Evolutionary conservation across 73 alveolate species (phyloP), one percentile per base, ranked within the genome.

Genomic region (Blepharisma japonicum): DNA sequence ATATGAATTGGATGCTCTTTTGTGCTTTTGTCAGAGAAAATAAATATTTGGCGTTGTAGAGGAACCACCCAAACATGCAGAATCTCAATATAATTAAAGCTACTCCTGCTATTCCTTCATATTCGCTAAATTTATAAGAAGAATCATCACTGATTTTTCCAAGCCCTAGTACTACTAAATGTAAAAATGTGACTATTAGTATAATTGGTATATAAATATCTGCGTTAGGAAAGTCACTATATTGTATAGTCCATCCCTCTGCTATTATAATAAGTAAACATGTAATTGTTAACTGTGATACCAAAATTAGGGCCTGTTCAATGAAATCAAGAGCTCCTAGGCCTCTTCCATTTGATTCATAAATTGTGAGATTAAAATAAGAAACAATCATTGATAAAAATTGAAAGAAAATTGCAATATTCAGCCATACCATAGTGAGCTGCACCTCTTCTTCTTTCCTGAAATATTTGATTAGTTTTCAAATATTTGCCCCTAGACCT

Each of bases 81-180:
- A 70, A 14, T 45, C 80, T 70, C 47, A 70, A 70, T 7, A 70
- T 18, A 70, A 70, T 45, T 9, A 70, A 9, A 1, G 27, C n/a
- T 9, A 39, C 0, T 45, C 76, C 80, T 18, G 80, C 11, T 8
- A 39, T 14, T 14, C 80, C 80, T 70, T 70, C 80, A 70, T 70
- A 70, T 8, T 70, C 80, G 9, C 55, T 14, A 5, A 14, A 70
- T 25, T 70, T 70, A 45, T 70, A 9, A 45, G 11, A 70, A 70
- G 80, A 18, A 70, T 70, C 80, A 45, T 70, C 80, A 39, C 47
- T 14, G 25, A 70, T 39, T 70, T 47, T 70, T 45, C 80, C 80
- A 14, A 70, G 25, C 3, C 55, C 80, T 3, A 70, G 71, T 2
- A 70, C 42, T 1, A 70, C 27, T 9, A 70, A 21, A 45, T 70